Evolutionary conservation across 2,329 filamentous ascomycete species (phyloP).

Genomic region (Xylaria sp.): DNA sequence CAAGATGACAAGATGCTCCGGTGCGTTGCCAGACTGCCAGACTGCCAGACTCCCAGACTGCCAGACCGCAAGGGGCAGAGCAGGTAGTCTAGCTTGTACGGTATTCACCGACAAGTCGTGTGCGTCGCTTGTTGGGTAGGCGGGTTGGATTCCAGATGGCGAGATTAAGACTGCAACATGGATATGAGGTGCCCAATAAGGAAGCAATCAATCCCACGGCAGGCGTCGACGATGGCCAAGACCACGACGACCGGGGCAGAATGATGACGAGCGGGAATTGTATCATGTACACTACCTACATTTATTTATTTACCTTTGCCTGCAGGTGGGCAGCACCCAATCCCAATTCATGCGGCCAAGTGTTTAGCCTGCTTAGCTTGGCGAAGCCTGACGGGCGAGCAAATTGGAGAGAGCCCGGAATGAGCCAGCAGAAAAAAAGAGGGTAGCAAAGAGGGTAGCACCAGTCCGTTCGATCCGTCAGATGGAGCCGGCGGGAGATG

Average conservation of each 20-base stretch:
- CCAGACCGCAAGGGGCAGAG: too few species aligned
- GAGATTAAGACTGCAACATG: constrained; percentile 3
- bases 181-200: constrained; percentile 3
- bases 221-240: constrained; percentile 1
- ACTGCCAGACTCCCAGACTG: too few species aligned
- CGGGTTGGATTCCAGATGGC: neutral
- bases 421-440: neutral
- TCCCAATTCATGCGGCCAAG: constrained; percentile 3
- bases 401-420: constrained; percentile 2
- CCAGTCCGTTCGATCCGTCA: constrained; percentile 3
- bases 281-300: neutral
- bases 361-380: constrained; percentile 13
- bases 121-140: neutral
- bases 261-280: neutral
- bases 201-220: constrained; percentile 30
- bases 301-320: too few species aligned
- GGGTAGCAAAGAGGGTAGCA: neutral
- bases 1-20: too few species aligned
- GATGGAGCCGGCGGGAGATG: constrained; percentile 1
- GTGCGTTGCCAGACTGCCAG: too few species aligned
- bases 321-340: neutral
- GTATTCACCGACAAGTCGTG: neutral
- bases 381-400: neutral
- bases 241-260: neutral
- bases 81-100: neutral